Evolutionary conservation across 1,284 basidiomycete species (phyloP).

Genomic region (Sporisorium exsertum): DNA sequence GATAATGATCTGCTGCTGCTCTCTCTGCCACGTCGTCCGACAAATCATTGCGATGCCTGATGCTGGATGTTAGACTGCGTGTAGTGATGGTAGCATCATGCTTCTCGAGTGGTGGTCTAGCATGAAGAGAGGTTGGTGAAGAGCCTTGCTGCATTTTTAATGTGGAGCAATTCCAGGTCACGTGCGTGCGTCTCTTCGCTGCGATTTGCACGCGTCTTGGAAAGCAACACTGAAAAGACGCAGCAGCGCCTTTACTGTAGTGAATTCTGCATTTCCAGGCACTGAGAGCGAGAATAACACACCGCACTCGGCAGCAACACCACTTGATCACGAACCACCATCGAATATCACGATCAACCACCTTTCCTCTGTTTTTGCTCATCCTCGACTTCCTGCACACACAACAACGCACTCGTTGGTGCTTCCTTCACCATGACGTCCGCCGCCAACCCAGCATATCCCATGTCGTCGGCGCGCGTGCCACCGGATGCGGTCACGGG

Average conservation of each 20-base stretch:
- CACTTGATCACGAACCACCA: constrained; percentile 1
- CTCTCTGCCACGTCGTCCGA: too few relatives aligned
- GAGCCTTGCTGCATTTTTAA: background rate
- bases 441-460: constrained; percentile 32
- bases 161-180: constrained; percentile 36
- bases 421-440: constrained; percentile 35
- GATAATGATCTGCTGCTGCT: background rate
- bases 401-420: background rate
- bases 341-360: constrained; percentile 1
- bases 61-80: background rate
- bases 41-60: background rate
- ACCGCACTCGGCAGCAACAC: background rate
- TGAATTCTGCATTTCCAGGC: too few relatives aligned
- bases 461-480: constrained; percentile 44
- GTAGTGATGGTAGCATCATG: background rate
- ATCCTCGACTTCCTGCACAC: background rate
- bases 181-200: constrained; percentile 15
- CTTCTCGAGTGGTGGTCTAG: background rate
- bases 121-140: background rate
- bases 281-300: constrained; percentile 29
- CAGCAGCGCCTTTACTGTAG: background rate
- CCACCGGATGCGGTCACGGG: constrained; percentile 43
- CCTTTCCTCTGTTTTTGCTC: background rate
- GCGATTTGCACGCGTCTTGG: constrained; percentile 10
- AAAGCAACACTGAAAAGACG: constrained; percentile 32